Evolutionary conservation across 306 rosid species (phyloP), one percentile per base, ranked within the genome.

Genomic region (Cucurbita maxima): DNA sequence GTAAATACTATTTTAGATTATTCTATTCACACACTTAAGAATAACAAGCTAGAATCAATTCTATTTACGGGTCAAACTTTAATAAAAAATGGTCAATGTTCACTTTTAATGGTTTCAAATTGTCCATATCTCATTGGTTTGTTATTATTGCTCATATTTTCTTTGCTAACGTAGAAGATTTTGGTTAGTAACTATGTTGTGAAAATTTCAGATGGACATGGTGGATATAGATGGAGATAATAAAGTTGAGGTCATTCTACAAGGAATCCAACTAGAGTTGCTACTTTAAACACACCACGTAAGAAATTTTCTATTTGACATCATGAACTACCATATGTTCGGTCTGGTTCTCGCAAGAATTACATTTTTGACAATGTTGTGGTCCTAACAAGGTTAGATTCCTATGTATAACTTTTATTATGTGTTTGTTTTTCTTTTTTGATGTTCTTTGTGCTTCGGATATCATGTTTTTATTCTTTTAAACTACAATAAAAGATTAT

Each of bases 171-270:
- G 55, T 56, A 41, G 63, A 6, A 30, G 53, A 53, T n/a, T 37
- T 19, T 38, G 15, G 40, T 58, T 41, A 67, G 56, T 36, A 51
- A 51, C n/a, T 76, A 20, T 66, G 19, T 67, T 82, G 41, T 14
- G 38, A 75, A n/a, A 13, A 18, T 52, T 30, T 30, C 80, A 78
- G 91, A 73, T 77, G 55, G 90, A 84, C 44, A 76, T 81, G 75
- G 84, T 84, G 80, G 66, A 79, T 43, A 85, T 88, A 76, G 96
- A 87, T 78, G 84, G 78, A 81, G 87, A 84, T 50, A 56, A 90
- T 1, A 79, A 83, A 81, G 82, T 57, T 88, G 85, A 88, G 98
- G 98, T 88, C 96, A 51, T 81, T 83, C 36, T 89, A 91, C 77
- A 90, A 86, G 4, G 30, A 25, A 41, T 41, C 44, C 44, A 1